A percentile compares a stretch with the other conserved stretches of the same genome.
phyloP scores from a whole-genome alignment of 331 rosid species.

The Pyracantha coccinea region DNA sequence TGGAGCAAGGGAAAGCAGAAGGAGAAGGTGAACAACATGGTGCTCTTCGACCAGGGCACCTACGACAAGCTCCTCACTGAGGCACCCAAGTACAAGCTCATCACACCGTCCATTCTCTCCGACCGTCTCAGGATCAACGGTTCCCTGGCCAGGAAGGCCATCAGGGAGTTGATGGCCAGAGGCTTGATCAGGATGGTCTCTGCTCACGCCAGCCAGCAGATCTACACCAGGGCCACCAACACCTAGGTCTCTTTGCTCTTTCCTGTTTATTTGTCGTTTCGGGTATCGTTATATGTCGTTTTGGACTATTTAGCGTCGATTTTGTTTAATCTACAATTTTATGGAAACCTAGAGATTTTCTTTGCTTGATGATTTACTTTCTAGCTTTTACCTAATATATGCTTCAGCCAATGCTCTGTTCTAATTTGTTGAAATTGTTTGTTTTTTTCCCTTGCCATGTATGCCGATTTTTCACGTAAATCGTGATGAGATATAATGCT shows the following conservation, averaged over 20 bases:
- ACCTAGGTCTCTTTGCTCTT: conserved; percentile 1
- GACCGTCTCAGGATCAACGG: conserved; percentile 28
- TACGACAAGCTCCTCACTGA: conserved; percentile 24
- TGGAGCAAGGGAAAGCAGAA: conserved; percentile 31
- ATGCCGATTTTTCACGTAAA: not conserved
- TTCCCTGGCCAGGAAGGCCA: conserved; percentile 18
- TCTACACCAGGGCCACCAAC: conserved; percentile 23
- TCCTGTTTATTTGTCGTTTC: not conserved
- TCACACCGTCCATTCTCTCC: conserved; percentile 25
- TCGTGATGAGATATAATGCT: not conserved
- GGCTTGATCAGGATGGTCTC: conserved; percentile 16
- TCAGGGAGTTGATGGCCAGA: conserved; percentile 16
- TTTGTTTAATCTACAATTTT: not conserved
- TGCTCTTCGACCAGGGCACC: conserved; percentile 21
- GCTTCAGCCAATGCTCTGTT: not conserved
- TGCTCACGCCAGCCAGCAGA: conserved; percentile 21
- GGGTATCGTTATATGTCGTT: not conserved
- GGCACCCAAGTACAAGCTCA: conserved; percentile 25
- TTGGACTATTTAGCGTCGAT: not conserved
- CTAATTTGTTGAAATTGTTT: not conserved
- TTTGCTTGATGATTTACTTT: not conserved
- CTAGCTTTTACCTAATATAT: not conserved
- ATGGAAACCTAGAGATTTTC: not conserved
- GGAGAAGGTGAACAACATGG: conserved; percentile 31
- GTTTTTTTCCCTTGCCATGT: not conserved